Evolutionary conservation across 2,329 filamentous ascomycete species (phyloP).

Genomic region (Neopestalotiopsis sp.): DNA sequence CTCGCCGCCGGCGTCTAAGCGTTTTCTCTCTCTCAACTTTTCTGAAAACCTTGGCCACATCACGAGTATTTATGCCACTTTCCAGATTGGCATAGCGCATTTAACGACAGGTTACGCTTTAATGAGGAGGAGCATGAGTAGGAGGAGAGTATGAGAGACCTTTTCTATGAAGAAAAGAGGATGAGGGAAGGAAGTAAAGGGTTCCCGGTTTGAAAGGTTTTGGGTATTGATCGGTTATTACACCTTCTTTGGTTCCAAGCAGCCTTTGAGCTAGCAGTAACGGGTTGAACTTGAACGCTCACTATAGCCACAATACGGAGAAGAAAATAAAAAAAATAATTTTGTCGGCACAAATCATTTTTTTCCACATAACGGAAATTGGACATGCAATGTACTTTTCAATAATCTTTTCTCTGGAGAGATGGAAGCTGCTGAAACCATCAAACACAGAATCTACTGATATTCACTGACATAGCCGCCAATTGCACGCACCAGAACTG

Average conservation of each 20-base stretch:
- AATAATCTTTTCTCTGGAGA: too few species aligned
- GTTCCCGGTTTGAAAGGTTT: not conserved
- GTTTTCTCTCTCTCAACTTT: not conserved
- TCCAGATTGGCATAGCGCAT: not conserved
- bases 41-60: not conserved
- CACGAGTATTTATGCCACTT: not conserved
- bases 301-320: slow-evolving; percentile 4
- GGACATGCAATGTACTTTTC: too few species aligned
- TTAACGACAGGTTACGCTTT: not conserved
- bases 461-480: too few species aligned
- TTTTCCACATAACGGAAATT: too few species aligned
- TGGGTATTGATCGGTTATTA: slow-evolving; percentile 1
- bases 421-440: too few species aligned
- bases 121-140: too few species aligned
- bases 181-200: not conserved
- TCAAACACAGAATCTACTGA: too few species aligned
- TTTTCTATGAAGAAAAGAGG: not conserved
- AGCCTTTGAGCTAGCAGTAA: slow-evolving; percentile 1
- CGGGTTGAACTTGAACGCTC: not conserved
- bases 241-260: not conserved
- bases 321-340: not conserved
- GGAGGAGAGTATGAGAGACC: not conserved
- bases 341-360: not conserved
- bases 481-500: too few species aligned
- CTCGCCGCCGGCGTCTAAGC: not conserved